Evolutionary conservation across 2,329 filamentous ascomycete genomes (phyloP).

Genomic region (Ophiostoma sp.): DNA sequence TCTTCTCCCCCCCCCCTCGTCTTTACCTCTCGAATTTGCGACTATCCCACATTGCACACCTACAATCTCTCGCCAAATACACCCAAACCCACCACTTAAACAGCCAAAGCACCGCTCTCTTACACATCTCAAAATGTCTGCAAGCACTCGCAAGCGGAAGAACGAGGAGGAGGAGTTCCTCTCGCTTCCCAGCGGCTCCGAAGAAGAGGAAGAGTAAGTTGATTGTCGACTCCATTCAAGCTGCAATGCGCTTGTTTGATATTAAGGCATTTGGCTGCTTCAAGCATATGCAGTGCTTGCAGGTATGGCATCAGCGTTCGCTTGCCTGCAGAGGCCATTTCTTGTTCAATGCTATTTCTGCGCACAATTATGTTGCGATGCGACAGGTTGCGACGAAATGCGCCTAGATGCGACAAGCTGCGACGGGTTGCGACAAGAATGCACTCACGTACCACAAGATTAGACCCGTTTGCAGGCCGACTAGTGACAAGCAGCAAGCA

Average conservation of each 20-base stretch:
- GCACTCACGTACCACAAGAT: not conserved
- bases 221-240: constrained; percentile 26
- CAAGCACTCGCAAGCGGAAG: constrained; percentile 47
- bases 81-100: constrained; percentile 22
- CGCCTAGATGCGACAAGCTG: constrained; percentile 8
- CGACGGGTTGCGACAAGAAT: not conserved
- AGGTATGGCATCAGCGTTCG: not conserved
- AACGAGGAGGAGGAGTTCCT: constrained; percentile 49
- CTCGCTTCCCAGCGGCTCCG: constrained; percentile 48
- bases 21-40: not conserved
- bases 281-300: not conserved
- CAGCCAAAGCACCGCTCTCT: constrained; percentile 19
- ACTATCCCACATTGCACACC: not conserved
- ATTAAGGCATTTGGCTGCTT: not conserved
- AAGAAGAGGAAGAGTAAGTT: constrained; percentile 52
- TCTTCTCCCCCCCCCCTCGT: constrained; percentile 25
- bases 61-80: constrained; percentile 1
- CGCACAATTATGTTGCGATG: not conserved
- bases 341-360: not conserved
- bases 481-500: not conserved
- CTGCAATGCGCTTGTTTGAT: not conserved
- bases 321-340: not conserved
- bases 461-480: not conserved
- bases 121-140: constrained; percentile 37
- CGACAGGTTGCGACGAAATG: constrained; percentile 11